Percentiles rank a stretch among this genome's conserved stretches.
Evolutionary conservation across 306 rosid species (phyloP).

Genomic region (Rubus idaeus): DNA sequence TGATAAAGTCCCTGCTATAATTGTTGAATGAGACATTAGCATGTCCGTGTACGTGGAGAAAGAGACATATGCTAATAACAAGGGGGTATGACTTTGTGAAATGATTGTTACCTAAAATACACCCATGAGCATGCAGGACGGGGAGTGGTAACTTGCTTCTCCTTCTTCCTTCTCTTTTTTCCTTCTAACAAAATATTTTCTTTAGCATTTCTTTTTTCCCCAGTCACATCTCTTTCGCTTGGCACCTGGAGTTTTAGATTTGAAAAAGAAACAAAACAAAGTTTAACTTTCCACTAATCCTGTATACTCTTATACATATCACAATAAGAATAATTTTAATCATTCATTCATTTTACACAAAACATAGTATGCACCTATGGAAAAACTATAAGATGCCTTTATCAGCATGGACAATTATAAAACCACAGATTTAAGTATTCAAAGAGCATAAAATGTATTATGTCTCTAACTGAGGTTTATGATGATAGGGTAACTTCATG

Average conservation of each 20-base stretch:
- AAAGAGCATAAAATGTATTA: not conserved
- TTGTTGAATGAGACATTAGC: not conserved
- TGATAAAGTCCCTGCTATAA: constrained; percentile 38
- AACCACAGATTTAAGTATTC: not conserved
- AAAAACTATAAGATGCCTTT: not conserved
- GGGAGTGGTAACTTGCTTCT: constrained; percentile 28
- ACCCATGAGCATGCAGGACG: constrained; percentile 51
- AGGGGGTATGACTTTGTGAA: not conserved
- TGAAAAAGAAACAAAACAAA: not conserved
- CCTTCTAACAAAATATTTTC: constrained; percentile 1
- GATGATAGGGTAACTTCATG: not conserved
- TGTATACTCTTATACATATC: not conserved
- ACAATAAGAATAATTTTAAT: no score
- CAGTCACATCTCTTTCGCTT: constrained; percentile 9
- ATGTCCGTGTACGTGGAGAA: not conserved
- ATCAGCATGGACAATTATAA: not conserved
- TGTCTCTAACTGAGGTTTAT: not conserved
- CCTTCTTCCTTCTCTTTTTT: constrained; percentile 29
- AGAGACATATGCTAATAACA: not conserved
- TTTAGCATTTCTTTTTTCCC: constrained; percentile 23
- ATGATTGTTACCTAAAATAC: constrained; percentile 32
- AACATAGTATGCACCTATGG: not conserved
- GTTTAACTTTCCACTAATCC: not conserved
- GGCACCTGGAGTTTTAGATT: constrained; percentile 16
- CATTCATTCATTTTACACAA: not conserved